Evolutionary conservation across 2,329 filamentous ascomycete species (phyloP).

Genomic region (Epichloe bromicola): DNA sequence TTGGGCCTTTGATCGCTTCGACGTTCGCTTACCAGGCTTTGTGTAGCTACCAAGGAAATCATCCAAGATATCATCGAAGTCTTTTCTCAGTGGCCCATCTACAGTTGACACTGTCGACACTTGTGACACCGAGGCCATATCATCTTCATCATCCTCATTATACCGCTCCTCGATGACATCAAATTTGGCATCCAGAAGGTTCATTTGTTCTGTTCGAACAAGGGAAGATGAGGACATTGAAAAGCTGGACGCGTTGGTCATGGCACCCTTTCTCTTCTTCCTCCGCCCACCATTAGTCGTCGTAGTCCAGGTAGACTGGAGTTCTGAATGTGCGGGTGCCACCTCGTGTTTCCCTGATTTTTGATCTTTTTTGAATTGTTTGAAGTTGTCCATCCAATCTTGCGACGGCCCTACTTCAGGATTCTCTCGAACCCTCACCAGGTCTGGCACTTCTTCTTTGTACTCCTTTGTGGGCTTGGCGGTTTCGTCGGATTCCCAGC

Average conservation of each 20-base stretch:
- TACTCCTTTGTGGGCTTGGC: constrained; percentile 58
- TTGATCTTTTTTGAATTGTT: constrained; percentile 81
- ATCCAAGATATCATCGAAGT: constrained; percentile 86
- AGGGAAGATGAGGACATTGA: constrained; percentile 87
- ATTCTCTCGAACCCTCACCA: constrained; percentile 33
- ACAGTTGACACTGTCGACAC: constrained; percentile 54
- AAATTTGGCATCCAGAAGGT: constrained; percentile 77
- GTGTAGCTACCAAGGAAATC: constrained; percentile 73
- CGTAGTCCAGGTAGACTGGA: constrained; percentile 60
- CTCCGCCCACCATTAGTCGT: constrained; percentile 66
- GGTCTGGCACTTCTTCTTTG: constrained; percentile 33
- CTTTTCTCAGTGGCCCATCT: constrained; percentile 52
- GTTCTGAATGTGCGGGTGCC: constrained; percentile 42
- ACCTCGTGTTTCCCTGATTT: constrained; percentile 29
- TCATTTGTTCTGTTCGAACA: constrained; percentile 75
- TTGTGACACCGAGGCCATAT: constrained; percentile 44
- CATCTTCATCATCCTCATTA: constrained; percentile 35
- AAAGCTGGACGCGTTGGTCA: constrained; percentile 77
- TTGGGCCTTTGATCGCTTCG: constrained; percentile 70
- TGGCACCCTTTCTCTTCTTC: constrained; percentile 91
- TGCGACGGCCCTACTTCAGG: constrained; percentile 54
- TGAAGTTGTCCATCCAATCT: constrained; percentile 85
- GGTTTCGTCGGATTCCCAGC: constrained; percentile 92
- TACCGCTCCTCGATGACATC: constrained; percentile 80
- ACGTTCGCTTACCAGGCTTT: constrained; percentile 56